A percentile compares a stretch with the other conserved stretches of the same genome.
These are phyloP conservation scores for Spathaspora passalidarum DNA, from an alignment of 805 yeast genomes.

Conservation along the genomic window DNA sequence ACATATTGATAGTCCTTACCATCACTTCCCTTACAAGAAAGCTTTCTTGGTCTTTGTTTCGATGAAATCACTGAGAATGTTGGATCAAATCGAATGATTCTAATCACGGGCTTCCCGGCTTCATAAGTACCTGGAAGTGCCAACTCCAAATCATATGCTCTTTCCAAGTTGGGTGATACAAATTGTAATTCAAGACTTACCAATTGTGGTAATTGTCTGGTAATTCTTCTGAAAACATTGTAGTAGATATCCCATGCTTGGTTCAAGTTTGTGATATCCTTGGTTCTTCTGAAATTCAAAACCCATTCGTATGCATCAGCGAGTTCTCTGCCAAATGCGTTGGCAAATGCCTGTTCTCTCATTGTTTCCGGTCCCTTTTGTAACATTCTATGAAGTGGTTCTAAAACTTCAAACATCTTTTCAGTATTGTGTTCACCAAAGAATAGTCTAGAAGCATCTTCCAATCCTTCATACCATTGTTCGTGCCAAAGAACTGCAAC, in stretches of 20 bases:
- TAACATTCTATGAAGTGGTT: conserved; percentile 82
- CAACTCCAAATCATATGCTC: conserved; percentile 73
- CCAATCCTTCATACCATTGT: conserved; percentile 96
- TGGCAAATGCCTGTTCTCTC: conserved; percentile 88
- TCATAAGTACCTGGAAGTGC: conserved; percentile 94
- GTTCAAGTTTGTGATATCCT: conserved; percentile 82
- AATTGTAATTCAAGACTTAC: conserved; percentile 86
- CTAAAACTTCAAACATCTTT: conserved; percentile 87
- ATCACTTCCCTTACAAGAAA: conserved; percentile 80
- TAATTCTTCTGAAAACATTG: conserved; percentile 86
- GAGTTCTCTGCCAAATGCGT: conserved; percentile 90
- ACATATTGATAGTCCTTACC: conserved; percentile 84
- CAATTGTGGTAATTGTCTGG: conserved; percentile 83
- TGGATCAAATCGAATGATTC: conserved; percentile 76
- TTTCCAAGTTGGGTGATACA: conserved; percentile 86
- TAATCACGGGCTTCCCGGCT: conserved; percentile 75
- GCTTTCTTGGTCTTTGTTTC: conserved; percentile 90
- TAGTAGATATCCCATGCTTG: conserved; percentile 99
- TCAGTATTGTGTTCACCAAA: conserved; percentile 94
- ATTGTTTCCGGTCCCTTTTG: conserved; percentile 88
- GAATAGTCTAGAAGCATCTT: conserved; percentile 90
- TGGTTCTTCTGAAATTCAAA: conserved; percentile 75
- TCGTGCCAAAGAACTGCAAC: conserved; percentile 98
- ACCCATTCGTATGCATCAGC: conserved; percentile 95
- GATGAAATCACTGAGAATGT: conserved; percentile 85